Evolutionary conservation across 768 basidiomycete species (phyloP).

Genomic region (Vararia minispora): DNA sequence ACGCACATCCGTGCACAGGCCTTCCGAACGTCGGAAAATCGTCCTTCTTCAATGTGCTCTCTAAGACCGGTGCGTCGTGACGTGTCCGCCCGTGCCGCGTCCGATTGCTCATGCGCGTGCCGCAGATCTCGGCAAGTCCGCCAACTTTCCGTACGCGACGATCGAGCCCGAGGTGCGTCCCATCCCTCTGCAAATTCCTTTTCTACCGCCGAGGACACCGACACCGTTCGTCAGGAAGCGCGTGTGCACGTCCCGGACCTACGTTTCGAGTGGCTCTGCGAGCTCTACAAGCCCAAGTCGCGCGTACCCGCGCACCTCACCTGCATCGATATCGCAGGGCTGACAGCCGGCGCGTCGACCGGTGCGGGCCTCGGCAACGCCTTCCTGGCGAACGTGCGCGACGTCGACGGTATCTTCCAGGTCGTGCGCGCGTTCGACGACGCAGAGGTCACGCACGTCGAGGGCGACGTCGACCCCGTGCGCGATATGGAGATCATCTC

Average conservation of each 20-base stretch:
- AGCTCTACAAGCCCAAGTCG: slow-evolving; percentile 79
- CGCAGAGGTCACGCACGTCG: slow-evolving; percentile 98
- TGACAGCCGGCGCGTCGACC: slow-evolving; percentile 95
- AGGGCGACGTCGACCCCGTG: slow-evolving; percentile 91
- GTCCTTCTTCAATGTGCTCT: slow-evolving; percentile 97
- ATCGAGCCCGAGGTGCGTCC: slow-evolving; percentile 69
- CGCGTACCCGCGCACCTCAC: slow-evolving; percentile 92
- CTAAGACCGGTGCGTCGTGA: slow-evolving; percentile 61
- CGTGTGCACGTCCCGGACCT: slow-evolving; percentile 91
- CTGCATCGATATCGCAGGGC: slow-evolving; percentile 96
- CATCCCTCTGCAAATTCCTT: background rate
- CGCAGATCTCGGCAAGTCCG: slow-evolving; percentile 81
- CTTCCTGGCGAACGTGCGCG: slow-evolving; percentile 94
- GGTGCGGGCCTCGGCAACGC: slow-evolving; percentile 97
- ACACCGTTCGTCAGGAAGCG: slow-evolving; percentile 51
- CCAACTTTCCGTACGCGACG: slow-evolving; percentile 94
- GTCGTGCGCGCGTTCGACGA: slow-evolving; percentile 97
- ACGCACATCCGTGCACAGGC: slow-evolving; percentile 41
- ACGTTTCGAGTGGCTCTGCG: slow-evolving; percentile 92
- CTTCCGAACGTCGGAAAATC: slow-evolving; percentile 97
- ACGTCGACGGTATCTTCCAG: slow-evolving; percentile 99
- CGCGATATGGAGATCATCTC: slow-evolving; percentile 98
- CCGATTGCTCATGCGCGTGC: slow-evolving; percentile 10
- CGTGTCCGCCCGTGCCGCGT: slow-evolving; percentile 7
- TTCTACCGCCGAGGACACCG: background rate